Evolutionary conservation across 306 rosid genomes (phyloP).

Genomic region (Oemleria cerasiformis): DNA sequence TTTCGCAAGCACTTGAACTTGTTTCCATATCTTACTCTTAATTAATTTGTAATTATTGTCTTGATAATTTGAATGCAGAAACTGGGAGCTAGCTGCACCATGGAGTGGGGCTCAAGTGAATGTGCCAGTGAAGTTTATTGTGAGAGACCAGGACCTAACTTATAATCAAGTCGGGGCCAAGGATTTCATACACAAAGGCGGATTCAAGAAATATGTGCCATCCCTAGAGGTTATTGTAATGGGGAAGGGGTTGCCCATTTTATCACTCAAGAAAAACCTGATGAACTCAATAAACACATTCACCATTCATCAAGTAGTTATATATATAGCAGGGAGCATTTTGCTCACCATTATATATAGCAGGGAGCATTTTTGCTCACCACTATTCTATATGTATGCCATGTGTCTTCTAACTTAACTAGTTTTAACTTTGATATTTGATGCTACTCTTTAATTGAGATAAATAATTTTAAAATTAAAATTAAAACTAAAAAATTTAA

Average conservation of each 20-base stretch:
- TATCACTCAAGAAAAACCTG: slow-evolving; percentile 55
- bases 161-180: slow-evolving; percentile 48
- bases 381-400: too few species aligned
- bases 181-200: slow-evolving; percentile 79
- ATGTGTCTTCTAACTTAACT: too few species aligned
- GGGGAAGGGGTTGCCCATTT: slow-evolving; percentile 82
- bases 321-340: too few species aligned
- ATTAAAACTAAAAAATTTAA: too few species aligned
- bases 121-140: slow-evolving; percentile 72
- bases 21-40: too few species aligned
- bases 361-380: too few species aligned
- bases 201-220: slow-evolving; percentile 61
- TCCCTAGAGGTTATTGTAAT: slow-evolving; percentile 58
- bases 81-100: slow-evolving; percentile 77
- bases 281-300: slow-evolving; percentile 61
- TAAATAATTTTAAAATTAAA: too few species aligned
- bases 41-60: neutral
- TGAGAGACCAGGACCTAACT: slow-evolving; percentile 71
- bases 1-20: neutral
- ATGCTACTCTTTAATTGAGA: too few species aligned
- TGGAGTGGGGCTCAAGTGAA: slow-evolving; percentile 59
- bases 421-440: too few species aligned
- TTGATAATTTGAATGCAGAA: slow-evolving; percentile 37
- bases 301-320: slow-evolving; percentile 40
- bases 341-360: too few species aligned